Evolutionary conservation across 2,329 filamentous ascomycete species (phyloP), one percentile per base, ranked within the genome.

Genomic region (Neofusicoccum kwambonambiense): DNA sequence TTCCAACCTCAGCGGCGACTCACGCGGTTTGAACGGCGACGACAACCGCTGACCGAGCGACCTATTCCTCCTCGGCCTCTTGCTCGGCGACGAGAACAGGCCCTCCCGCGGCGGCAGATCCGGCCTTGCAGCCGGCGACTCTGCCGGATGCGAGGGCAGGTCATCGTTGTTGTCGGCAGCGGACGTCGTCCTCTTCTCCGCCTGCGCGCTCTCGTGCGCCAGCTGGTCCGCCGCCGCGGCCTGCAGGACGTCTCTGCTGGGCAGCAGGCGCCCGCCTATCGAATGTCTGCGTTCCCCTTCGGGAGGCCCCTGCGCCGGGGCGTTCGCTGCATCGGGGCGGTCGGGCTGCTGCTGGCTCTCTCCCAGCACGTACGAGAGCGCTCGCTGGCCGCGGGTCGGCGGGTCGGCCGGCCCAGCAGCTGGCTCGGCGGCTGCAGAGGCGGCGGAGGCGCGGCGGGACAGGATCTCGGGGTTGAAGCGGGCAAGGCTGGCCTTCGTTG

Each of bases 401-500:
- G 65, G 37, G 27, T 68, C 67, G 5, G 67, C 65, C 19, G 66
- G 70, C 51, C 52, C 66, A 1, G 27, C 27, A 42, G 62, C 68
- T 13, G 64, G 64, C 50, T 64, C 65, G 5, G 64, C n/a, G 11
- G 17, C 64, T 17, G 66, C 54, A 19, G 67, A 67, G 9, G 62
- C 68, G 3, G 69, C 45, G 3, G 68, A 68, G n/a, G 66, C 64
- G 4, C 68, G 67, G 13, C 68, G 71, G 11, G 50, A 44, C 3
- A 65, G 50, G 13, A 54, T 42, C 3, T 70, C 71, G 3, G 76
- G 76, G 64, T 79, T 76, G 67, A 73, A 76, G 62, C 76, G 76
- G 65, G 76, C 70, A 31, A 78, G 72, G 61, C 74, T 78, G 22
- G 77, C 74, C 71, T 76, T 78, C 2, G 76, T 79, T 15, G 77